Conservation (phyloP, 306 rosid genomes). For the Cucurbita pepo region DNA sequence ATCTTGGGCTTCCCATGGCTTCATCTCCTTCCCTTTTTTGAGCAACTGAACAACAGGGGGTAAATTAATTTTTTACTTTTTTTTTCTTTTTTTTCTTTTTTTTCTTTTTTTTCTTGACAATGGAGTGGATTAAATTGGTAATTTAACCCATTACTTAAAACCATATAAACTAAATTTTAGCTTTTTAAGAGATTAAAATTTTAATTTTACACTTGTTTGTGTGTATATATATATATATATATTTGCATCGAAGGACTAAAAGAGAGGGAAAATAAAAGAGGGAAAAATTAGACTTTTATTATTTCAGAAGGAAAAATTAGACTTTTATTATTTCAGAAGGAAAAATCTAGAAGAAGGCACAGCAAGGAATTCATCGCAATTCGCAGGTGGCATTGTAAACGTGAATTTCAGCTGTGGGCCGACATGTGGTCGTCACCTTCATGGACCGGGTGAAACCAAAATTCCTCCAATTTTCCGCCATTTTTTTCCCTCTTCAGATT, state of each 20-base stretch:
- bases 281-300: not conserved
- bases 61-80: not conserved
- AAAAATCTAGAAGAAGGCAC: not conserved
- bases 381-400: not conserved
- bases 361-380: not conserved
- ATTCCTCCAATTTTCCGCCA: not conserved
- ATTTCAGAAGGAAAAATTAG: not conserved
- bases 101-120: not conserved
- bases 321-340: not conserved
- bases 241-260: no score
- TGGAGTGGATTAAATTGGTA: no score
- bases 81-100: no score
- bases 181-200: no score
- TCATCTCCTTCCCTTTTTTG: not conserved
- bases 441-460: not conserved
- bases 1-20: constrained; percentile 1
- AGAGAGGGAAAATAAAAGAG: no score
- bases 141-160: no score
- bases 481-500: not conserved
- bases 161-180: not conserved
- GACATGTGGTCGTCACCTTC: not conserved
- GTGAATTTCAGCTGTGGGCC: not conserved
- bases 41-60: not conserved
- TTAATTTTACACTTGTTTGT: no score
- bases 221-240: no score